Evolutionary conservation across 352 stramenopile genomes (phyloP).

Genomic region (Pythium brachiatum): DNA sequence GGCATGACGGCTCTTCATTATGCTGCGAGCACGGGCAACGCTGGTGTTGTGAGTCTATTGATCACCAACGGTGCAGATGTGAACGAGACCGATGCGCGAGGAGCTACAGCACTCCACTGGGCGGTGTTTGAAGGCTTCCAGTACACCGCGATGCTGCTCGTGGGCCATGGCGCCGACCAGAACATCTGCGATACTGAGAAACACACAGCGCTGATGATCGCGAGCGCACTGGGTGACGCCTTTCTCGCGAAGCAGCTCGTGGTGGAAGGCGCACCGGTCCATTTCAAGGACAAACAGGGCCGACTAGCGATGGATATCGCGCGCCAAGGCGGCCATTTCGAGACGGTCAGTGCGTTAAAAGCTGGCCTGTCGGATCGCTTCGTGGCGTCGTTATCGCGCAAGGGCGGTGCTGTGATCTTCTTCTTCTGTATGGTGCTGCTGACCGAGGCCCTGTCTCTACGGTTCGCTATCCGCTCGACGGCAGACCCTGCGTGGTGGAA

Average conservation of each 20-base stretch:
- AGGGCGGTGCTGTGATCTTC: slow-evolving; percentile 62
- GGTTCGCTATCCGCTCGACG: slow-evolving; percentile 55
- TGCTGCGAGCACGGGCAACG: slow-evolving; percentile 73
- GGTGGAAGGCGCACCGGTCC: slow-evolving; percentile 66
- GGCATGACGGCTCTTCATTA: slow-evolving; percentile 84
- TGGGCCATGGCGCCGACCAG: slow-evolving; percentile 47
- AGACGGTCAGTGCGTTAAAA: slow-evolving; percentile 64
- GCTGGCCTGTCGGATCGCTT: slow-evolving; percentile 64
- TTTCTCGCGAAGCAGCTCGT: slow-evolving; percentile 85
- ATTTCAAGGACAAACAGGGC: slow-evolving; percentile 65
- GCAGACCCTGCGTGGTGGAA: slow-evolving; percentile 27
- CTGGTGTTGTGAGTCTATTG: slow-evolving; percentile 65
- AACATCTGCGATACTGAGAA: slow-evolving; percentile 59
- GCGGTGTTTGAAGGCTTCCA: slow-evolving; percentile 84
- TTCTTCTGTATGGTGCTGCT: slow-evolving; percentile 63
- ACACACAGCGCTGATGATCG: slow-evolving; percentile 83
- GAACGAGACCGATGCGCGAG: slow-evolving; percentile 65
- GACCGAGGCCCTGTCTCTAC: slow-evolving; percentile 46
- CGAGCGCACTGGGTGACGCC: slow-evolving; percentile 66
- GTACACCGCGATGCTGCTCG: slow-evolving; percentile 72
- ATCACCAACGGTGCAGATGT: slow-evolving; percentile 59
- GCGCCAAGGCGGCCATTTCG: slow-evolving; percentile 60
- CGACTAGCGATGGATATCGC: slow-evolving; percentile 76
- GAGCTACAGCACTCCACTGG: slow-evolving; percentile 77
- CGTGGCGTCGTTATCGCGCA: slow-evolving; percentile 57